Conservation (phyloP, 169 alveolate genomes). For the Cyclospora cayetanensis region DNA sequence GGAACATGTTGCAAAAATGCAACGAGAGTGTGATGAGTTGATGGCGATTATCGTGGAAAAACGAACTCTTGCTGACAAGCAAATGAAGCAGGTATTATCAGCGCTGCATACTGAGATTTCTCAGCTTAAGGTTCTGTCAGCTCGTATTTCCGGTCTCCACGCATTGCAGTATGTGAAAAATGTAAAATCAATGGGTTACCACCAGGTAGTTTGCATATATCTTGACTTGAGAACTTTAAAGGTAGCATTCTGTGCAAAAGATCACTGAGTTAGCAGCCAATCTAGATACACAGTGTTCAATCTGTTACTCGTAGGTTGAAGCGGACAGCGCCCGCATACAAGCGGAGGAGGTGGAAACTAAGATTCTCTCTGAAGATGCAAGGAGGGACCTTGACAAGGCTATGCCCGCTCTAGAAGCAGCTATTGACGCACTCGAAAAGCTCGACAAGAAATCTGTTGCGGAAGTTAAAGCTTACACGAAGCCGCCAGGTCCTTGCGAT, state of each 20-base stretch:
- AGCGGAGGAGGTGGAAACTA: conserved; percentile 94
- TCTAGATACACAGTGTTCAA: too few species aligned
- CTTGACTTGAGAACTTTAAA: background rate
- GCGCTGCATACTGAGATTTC: too few species aligned
- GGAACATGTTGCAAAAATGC: conserved; percentile 89
- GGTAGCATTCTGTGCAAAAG: too few species aligned
- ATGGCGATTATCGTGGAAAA: conserved; percentile 88
- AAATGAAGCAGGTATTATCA: conserved; percentile 78
- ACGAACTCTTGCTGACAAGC: conserved; percentile 90
- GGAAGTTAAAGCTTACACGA: conserved; percentile 87
- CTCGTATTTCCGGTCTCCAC: too few species aligned
- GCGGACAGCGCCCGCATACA: conserved; percentile 91
- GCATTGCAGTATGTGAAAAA: too few species aligned
- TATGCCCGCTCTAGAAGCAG: conserved; percentile 95
- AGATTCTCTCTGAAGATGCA: conserved; percentile 95
- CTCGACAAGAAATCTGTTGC: conserved; percentile 95
- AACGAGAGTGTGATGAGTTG: conserved; percentile 91
- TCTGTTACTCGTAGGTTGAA: conserved; percentile 82
- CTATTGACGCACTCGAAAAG: conserved; percentile 95
- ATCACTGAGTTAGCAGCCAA: too few species aligned
- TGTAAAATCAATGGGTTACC: too few species aligned
- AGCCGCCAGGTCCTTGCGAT: conserved; percentile 76
- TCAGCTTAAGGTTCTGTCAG: too few species aligned
- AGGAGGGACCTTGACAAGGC: conserved; percentile 95
- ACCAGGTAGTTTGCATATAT: background rate